phyloP scores from a whole-genome alignment of 2,329 filamentous ascomycete species.

The Exophiala spinifera region DNA sequence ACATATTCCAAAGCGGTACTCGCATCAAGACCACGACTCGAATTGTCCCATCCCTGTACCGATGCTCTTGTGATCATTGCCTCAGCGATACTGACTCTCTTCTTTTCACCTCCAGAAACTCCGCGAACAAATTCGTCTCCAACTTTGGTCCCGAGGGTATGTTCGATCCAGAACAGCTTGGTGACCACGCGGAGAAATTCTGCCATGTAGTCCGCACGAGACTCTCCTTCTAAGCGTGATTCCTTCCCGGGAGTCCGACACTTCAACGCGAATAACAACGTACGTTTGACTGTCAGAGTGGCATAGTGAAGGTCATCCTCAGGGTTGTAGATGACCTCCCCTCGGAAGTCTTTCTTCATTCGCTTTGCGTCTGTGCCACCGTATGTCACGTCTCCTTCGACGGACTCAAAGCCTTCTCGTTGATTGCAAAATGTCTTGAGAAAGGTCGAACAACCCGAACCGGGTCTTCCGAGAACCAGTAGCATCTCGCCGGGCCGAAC shows the following conservation, averaged over 20 bases:
- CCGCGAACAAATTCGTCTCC: conserved; percentile 72
- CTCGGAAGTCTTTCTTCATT: conserved; percentile 50
- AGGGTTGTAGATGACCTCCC: conserved; percentile 65
- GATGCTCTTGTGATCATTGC: conserved; percentile 65
- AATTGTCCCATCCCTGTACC: conserved; percentile 74
- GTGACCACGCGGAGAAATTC: conserved; percentile 66
- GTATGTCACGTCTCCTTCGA: conserved; percentile 55
- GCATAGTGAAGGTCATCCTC: conserved; percentile 76
- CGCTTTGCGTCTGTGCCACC: conserved; percentile 53
- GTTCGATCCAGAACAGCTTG: conserved; percentile 68
- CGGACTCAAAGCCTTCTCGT: conserved; percentile 55
- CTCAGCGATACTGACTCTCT: conserved; percentile 57
- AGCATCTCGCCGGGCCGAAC: conserved; percentile 72
- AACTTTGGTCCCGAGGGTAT: conserved; percentile 70
- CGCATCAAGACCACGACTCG: conserved; percentile 69
- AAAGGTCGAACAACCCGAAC: conserved; percentile 67
- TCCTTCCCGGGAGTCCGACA: conserved; percentile 63
- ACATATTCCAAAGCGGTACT: conserved; percentile 72
- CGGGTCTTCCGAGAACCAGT: conserved; percentile 65
- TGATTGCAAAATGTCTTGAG: conserved; percentile 68
- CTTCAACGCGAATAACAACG: conserved; percentile 68
- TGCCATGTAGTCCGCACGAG: conserved; percentile 56
- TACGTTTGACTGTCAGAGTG: conserved; percentile 72
- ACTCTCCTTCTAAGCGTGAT: conserved; percentile 60
- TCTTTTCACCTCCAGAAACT: conserved; percentile 68